phyloP scores from a whole-genome alignment of 495 filamentous ascomycete genomes.

The Xanthoparmelia taractica region DNA sequence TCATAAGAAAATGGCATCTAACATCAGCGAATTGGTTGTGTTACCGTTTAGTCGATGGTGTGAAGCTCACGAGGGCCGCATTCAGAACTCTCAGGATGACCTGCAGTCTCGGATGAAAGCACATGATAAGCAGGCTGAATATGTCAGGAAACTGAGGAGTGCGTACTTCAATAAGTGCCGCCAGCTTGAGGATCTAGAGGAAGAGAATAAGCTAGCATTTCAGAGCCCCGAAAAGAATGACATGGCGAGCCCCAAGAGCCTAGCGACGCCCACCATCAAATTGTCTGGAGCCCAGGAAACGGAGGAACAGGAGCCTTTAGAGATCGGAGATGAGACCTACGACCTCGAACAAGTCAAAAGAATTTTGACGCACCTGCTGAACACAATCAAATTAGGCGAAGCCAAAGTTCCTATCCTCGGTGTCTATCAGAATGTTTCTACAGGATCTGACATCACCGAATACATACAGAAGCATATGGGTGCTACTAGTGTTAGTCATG shows the following conservation, averaged over 20 bases:
- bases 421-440: constrained; percentile 85
- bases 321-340: constrained; percentile 84
- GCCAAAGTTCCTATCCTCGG: constrained; percentile 92
- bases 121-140: constrained; percentile 84
- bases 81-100: constrained; percentile 90
- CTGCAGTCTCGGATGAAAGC: constrained; percentile 81
- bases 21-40: constrained; percentile 92
- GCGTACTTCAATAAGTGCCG: constrained; percentile 98
- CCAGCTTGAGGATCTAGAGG: constrained; percentile 88
- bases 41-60: constrained; percentile 92
- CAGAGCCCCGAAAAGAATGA: constrained; percentile 61
- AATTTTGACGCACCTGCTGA: constrained; percentile 77
- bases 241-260: constrained; percentile 39
- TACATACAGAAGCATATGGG: constrained; percentile 87
- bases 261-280: constrained; percentile 52
- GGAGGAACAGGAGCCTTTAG: constrained; percentile 69
- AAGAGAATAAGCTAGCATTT: constrained; percentile 97
- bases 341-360: constrained; percentile 80
- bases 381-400: constrained; percentile 78
- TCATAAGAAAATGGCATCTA: constrained; percentile 90
- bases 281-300: constrained; percentile 48
- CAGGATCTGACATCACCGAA: constrained; percentile 86
- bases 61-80: constrained; percentile 81
- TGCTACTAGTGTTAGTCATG: constrained; percentile 73
- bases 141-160: constrained; percentile 84